phyloP scores from a whole-genome alignment of 371 early-diverging fungal species.

The Mortierella polycephala region DNA sequence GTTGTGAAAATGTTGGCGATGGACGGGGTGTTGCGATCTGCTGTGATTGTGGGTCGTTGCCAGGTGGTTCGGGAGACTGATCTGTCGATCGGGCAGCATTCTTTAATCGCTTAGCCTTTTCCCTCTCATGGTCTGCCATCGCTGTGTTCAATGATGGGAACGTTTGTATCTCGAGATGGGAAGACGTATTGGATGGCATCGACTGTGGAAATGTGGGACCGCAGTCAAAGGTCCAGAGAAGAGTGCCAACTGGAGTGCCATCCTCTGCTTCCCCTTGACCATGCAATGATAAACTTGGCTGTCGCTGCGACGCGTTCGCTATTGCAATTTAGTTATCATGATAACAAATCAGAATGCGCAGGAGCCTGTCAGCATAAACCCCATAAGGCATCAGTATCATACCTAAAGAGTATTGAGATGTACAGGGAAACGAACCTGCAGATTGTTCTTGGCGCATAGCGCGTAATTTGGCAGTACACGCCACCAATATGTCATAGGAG shows the following conservation, averaged over 20 bases:
- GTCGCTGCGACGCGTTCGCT: neutral
- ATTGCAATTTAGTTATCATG: neutral
- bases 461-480: slow-evolving; percentile 36
- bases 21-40: neutral
- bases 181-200: neutral
- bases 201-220: slow-evolving; percentile 39
- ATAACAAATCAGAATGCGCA: neutral
- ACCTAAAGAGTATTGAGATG: neutral
- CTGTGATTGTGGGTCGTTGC: neutral
- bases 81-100: neutral
- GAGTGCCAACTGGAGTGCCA: slow-evolving; percentile 28
- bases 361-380: no score
- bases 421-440: neutral
- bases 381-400: neutral
- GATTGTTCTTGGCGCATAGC: slow-evolving; percentile 11
- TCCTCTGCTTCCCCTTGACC: neutral
- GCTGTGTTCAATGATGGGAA: slow-evolving; percentile 33
- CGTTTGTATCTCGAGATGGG: slow-evolving; percentile 23
- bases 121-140: slow-evolving; percentile 20
- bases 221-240: slow-evolving; percentile 44
- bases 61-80: neutral
- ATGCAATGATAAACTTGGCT: neutral
- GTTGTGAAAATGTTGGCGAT: slow-evolving; percentile 33
- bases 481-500: slow-evolving; percentile 51
- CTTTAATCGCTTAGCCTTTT: slow-evolving; percentile 1